Base-by-base conservation (phyloP, 305 asterid species). In the Rubia tinctorum region DNA sequence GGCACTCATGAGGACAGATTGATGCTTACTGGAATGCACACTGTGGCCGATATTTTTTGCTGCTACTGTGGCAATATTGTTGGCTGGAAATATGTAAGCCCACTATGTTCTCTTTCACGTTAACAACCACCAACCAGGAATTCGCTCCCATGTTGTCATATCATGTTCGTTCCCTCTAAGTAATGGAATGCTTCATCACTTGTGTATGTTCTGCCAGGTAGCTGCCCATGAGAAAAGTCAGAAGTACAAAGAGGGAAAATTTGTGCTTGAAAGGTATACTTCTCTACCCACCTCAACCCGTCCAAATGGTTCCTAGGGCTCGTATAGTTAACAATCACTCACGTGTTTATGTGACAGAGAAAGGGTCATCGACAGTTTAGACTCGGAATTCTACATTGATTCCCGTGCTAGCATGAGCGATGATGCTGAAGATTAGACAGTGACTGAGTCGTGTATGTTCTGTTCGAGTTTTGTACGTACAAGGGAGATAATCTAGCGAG, bases 61-160 rank as follows among this genome's bases (percentile, higher is more conserved):
- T 85, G 90, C 84, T 84, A 79, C 73, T 92, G 98, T 55, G 95
- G 97, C 69, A 95, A 91, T 70, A 82, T 83, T 66, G 82, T 89
- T 64, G 97, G 98, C 69, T 92, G 98, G 97, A 92, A 92, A 90
- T 90, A 90, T 53, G 97, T 88, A 83, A 62, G 65, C 61, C 65
- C 78, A 71, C 61, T 71, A 37, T 45, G 69, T 71, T 79, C 62
- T 67, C 51, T 42, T 44, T 42, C 9, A 70, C 39, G 39, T 34
- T 34, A 34, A 34, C 39, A 34, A 34, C 39, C 39, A 34, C 39
- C 4, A 34, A 2, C 5, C 5, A 34, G 39, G 39, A 34, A 34
- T 34, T 1, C 39, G 39, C 39, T 34, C 5, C 39, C 39, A 34
- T 34, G 39, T 34, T 34, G 39, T 34, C 39, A 34, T 34, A 34